Conservation (phyloP, 208 protist species). For the Trypanosoma grayi region DNA sequence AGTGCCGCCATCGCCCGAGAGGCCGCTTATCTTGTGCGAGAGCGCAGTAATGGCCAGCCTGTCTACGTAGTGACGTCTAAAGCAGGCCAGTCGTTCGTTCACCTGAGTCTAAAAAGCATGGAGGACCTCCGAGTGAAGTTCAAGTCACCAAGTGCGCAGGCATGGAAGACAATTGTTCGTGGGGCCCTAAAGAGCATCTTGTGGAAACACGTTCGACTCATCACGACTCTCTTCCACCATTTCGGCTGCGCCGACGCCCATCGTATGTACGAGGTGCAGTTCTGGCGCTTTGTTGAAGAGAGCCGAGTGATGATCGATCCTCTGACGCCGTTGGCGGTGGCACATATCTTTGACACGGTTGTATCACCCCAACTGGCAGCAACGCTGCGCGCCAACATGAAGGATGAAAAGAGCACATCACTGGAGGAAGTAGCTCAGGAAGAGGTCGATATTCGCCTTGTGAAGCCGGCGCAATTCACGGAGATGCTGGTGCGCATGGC, state of each 20-base stretch:
- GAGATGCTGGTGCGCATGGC: slow-evolving; percentile 74
- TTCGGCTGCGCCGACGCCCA: slow-evolving; percentile 61
- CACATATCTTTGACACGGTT: slow-evolving; percentile 68
- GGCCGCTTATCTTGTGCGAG: slow-evolving; percentile 34
- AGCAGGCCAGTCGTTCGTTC: slow-evolving; percentile 39
- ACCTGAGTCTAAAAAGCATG: slow-evolving; percentile 38
- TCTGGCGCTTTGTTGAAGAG: slow-evolving; percentile 77
- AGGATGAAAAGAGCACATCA: slow-evolving; percentile 38
- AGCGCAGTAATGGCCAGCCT: slow-evolving; percentile 41
- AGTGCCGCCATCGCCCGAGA: slow-evolving; percentile 11
- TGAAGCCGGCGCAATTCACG: slow-evolving; percentile 65
- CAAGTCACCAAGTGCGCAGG: slow-evolving; percentile 25
- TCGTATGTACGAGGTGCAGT: slow-evolving; percentile 63
- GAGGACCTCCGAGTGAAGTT: slow-evolving; percentile 42
- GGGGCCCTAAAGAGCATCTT: slow-evolving; percentile 41
- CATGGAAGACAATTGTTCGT: slow-evolving; percentile 41
- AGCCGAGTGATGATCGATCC: slow-evolving; percentile 20
- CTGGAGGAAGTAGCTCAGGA: slow-evolving; percentile 50
- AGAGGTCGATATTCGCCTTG: slow-evolving; percentile 75
- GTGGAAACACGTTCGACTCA: slow-evolving; percentile 36
- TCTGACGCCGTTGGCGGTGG: slow-evolving; percentile 34
- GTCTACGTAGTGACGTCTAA: slow-evolving; percentile 42
- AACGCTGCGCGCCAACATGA: slow-evolving; percentile 34
- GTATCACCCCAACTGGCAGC: slow-evolving; percentile 66
- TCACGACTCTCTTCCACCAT: slow-evolving; percentile 61